Percentiles rank a stretch among this genome's conserved stretches.
phyloP scores from a whole-genome alignment of 495 filamentous ascomycete genomes.

The Thozetella sp. region DNA sequence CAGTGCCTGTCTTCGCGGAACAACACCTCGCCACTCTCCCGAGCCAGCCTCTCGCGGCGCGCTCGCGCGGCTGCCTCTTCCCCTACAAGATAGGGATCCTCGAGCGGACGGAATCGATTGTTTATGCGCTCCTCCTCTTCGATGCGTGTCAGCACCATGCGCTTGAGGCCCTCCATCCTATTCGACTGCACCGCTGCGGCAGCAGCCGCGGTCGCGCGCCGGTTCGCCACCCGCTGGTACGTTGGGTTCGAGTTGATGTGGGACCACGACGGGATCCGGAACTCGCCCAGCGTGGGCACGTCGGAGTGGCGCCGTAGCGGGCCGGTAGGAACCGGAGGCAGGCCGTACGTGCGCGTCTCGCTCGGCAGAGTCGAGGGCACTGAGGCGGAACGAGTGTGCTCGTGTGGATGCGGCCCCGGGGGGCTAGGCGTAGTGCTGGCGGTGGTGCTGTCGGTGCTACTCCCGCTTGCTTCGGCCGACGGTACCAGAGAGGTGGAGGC shows the following conservation, averaged over 20 bases:
- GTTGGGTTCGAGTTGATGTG: conserved; percentile 41
- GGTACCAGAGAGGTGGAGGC: background rate
- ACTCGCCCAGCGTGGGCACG: conserved; percentile 35
- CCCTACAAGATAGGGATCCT: conserved; percentile 55
- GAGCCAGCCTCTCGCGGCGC: conserved; percentile 40
- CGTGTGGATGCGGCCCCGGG: background rate
- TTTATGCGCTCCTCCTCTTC: conserved; percentile 31
- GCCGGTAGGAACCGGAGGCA: conserved; percentile 37
- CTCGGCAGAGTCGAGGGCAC: background rate
- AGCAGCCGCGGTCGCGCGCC: conserved; percentile 37
- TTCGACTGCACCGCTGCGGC: conserved; percentile 10
- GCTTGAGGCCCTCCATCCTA: conserved; percentile 20
- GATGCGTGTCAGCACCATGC: conserved; percentile 29
- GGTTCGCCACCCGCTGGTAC: conserved; percentile 49
- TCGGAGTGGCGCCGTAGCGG: conserved; percentile 19
- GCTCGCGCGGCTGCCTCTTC: conserved; percentile 49
- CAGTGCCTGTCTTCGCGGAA: conserved; percentile 45
- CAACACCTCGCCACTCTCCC: conserved; percentile 46
- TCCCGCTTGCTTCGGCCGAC: background rate
- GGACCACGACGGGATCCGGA: conserved; percentile 45
- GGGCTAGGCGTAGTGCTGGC: conserved; percentile 3
- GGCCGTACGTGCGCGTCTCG: conserved; percentile 17
- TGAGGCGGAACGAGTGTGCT: background rate
- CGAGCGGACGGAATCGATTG: conserved; percentile 38
- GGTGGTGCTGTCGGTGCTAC: background rate